Evolutionary conservation across 225 moss, liverwort and hornwort genomes (phyloP).

Genomic region (Sphagnum tenellum): DNA sequence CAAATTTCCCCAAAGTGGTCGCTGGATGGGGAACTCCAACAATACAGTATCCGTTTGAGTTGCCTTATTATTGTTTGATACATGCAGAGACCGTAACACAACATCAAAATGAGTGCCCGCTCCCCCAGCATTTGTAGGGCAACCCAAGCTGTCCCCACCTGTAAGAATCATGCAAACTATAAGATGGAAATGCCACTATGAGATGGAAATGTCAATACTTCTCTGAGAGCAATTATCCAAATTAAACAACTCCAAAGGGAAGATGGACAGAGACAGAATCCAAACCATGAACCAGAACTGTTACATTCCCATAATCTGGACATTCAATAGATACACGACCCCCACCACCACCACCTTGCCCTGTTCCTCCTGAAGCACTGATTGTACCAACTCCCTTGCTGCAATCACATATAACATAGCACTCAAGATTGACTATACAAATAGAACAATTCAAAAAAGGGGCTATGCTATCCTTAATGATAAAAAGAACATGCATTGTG

Average conservation of each 20-base stretch:
- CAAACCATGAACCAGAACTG: constrained; percentile 59
- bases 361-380: constrained; percentile 83
- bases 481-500: no score
- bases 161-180: constrained; percentile 1
- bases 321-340: constrained; percentile 70
- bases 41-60: constrained; percentile 81
- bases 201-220: no score
- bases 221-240: no score
- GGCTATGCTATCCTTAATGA: no score
- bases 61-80: constrained; percentile 64
- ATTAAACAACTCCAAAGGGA: no score
- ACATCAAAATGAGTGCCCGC: constrained; percentile 84
- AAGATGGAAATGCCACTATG: no score
- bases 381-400: constrained; percentile 81
- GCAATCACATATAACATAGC: constrained; percentile 6
- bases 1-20: constrained; percentile 81
- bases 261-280: neutral
- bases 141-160: constrained; percentile 81
- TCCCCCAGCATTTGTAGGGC: constrained; percentile 72
- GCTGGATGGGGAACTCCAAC: constrained; percentile 72
- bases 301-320: constrained; percentile 55
- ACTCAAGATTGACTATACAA: no score
- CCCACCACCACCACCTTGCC: constrained; percentile 82
- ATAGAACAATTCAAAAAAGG: no score
- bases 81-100: constrained; percentile 58